Base-by-base conservation (phyloP, 23 red algal genomes). In the Gracilaria gracilis region DNA sequence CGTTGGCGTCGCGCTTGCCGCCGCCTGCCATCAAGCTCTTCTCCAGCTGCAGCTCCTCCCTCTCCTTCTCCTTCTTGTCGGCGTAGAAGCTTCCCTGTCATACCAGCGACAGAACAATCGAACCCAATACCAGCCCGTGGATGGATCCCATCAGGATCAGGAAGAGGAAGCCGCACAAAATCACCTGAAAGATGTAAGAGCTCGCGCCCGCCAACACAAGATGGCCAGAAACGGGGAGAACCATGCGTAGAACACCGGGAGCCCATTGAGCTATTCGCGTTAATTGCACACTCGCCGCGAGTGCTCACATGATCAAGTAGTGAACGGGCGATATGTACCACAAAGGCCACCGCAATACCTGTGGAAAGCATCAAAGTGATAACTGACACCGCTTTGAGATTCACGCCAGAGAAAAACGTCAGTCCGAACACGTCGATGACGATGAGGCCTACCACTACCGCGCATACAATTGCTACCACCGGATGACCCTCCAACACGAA, bases 161-260 rank as follows among this genome's bases (percentile, higher is more conserved):
- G 62, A 87, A 84, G n/a, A 95, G 81, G 61, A 95, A 88, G 24
- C 84, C 85, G 72, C 69, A 28, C 51, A 89, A 95, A 9, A 95
- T 73, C 6, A 88, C 84, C 31, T 79, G 75, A 78, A 89, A 95
- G 77, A 95, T 88, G 59, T 88, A 95, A 28, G 84, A 89, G 39
- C 46, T 83, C n/a, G 93, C 72, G 2, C 44, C 24, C 28, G 85
- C 49, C 38, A 95, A 40, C 61, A 95, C 76, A 95, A 51, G 39
- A 95, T 85, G 0, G 93, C 93, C n/a, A 95, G 47, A 54, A 95
- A 81, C 33, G 93, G 89, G 33, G 82, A 88, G 66, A 88, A 84
- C 25, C 82, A 71, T 1, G 93, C 93, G 64, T 95, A 88, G 48
- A 95, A 95, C 42, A 95, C 93, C 2, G 93, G 93, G 33, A 84